phyloP scores from a whole-genome alignment of 2,329 filamentous ascomycete genomes.

The Beauveria bassiana region DNA sequence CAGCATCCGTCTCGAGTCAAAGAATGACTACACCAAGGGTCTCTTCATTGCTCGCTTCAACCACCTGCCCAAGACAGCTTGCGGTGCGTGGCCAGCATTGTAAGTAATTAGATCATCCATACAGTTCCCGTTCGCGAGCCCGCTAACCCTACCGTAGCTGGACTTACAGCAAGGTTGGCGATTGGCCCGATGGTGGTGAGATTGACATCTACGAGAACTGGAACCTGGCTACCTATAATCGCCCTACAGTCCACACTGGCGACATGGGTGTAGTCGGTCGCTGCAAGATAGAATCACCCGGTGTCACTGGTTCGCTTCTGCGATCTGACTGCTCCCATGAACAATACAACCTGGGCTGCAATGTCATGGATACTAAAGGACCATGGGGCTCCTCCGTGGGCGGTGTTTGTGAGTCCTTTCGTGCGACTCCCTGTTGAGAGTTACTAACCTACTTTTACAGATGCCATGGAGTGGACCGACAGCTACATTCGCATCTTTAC shows the following conservation, averaged over 20 bases:
- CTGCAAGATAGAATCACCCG: conserved; percentile 32
- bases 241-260: conserved; percentile 51
- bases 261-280: conserved; percentile 21
- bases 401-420: conserved; percentile 36
- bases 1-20: conserved; percentile 60
- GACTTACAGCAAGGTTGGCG: conserved; percentile 34
- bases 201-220: conserved; percentile 63
- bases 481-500: conserved; percentile 57
- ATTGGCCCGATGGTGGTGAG: conserved; percentile 57
- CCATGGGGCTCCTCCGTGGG: conserved; percentile 31
- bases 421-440: background rate
- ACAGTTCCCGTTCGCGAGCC: too few relatives aligned
- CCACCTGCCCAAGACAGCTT: conserved; percentile 58
- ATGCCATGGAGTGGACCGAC: conserved; percentile 54
- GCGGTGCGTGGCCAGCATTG: conserved; percentile 67
- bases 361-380: conserved; percentile 28
- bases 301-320: background rate
- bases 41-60: conserved; percentile 62
- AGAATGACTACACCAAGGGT: conserved; percentile 53
- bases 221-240: conserved; percentile 46
- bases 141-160: conserved; percentile 25
- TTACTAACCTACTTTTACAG: conserved; percentile 23
- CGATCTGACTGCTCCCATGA: background rate
- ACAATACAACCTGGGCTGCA: conserved; percentile 34
- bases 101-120: conserved; percentile 23